Percentiles rank a stretch among this genome's conserved stretches.
phyloP scores from a whole-genome alignment of 2,329 filamentous ascomycete genomes.

The Venturiaceae sp. region DNA sequence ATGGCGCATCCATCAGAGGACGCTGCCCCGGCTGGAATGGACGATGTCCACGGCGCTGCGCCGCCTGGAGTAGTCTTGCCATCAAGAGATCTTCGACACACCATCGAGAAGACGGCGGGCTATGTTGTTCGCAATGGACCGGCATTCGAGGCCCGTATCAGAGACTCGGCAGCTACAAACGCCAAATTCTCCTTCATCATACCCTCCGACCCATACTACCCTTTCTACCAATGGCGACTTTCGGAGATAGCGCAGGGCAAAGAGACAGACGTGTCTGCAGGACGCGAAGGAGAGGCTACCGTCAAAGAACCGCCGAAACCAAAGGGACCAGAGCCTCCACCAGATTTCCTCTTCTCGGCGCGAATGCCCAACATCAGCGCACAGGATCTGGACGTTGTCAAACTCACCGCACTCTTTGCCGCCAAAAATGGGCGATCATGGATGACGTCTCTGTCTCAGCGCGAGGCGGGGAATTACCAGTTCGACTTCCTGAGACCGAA shows the following conservation, averaged over 20 bases:
- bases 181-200: constrained; percentile 88
- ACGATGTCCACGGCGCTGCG: constrained; percentile 56
- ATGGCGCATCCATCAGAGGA: neutral
- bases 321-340: constrained; percentile 73
- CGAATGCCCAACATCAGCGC: constrained; percentile 97
- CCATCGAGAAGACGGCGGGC: constrained; percentile 90
- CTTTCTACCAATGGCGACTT: constrained; percentile 86
- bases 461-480: constrained; percentile 83
- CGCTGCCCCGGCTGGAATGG: neutral
- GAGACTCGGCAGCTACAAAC: constrained; percentile 73
- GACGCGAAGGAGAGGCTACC: constrained; percentile 57
- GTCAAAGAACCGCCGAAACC: constrained; percentile 52
- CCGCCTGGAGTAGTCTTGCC: constrained; percentile 80
- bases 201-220: constrained; percentile 69
- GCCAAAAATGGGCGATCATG: constrained; percentile 89
- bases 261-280: constrained; percentile 68
- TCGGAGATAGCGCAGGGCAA: constrained; percentile 76
- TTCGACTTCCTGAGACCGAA: constrained; percentile 95
- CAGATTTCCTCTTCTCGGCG: constrained; percentile 86
- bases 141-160: constrained; percentile 72
- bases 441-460: constrained; percentile 80
- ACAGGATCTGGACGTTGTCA: constrained; percentile 68
- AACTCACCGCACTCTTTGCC: constrained; percentile 79
- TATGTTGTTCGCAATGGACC: constrained; percentile 65
- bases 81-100: constrained; percentile 68